Base-by-base conservation (phyloP, 2,329 filamentous ascomycete genomes). In the Xylariaceae sp. region DNA sequence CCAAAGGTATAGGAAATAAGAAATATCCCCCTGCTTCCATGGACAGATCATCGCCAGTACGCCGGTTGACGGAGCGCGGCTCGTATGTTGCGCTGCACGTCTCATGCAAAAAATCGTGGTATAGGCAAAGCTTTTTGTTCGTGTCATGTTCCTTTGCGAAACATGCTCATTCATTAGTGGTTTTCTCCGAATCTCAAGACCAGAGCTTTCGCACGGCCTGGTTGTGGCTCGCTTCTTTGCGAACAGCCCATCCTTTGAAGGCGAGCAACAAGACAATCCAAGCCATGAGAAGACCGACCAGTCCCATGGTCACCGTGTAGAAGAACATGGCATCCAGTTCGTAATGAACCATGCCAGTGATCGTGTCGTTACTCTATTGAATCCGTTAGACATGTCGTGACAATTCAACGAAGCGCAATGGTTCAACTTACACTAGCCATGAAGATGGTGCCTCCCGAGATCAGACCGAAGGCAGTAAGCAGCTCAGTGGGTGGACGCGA, bases 401-500 rank as follows among this genome's bases (percentile, higher is more conserved):
- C 48, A 6, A 2, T 8, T 30, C 23, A 30, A 30, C 23, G 42
- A 45, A 45, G 4, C 56, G 15, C 9, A 39, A 11, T 3, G 13
- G 47, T 35, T 56, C 47, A 11, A 84, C 87, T 79, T 78, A 89
- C 87, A 72, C 91, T 96, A 62, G 89, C 82, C 89, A 97, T 96
- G 75, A 97, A 97, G 57, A 97, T 87, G 51, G 95, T 79, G 4
- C 94, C 93, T 30, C 94, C 93, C 1, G 89, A 81, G 63, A 95
- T 90, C 60, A 97, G 79, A 47, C 92, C 94, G 71, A 97, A 97
- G 0, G 91, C 80, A 0, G 89, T 82, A 55, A 97, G 77, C n/a
- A 97, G 80, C 78, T 97, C 93, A 0, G 91, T 94, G 0, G 93
- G 93, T 7, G 93, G 93, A 30, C 92, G 85, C 42, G 90, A 89